phyloP scores from a whole-genome alignment of 352 stramenopile species.

The Globisporangium irregulare region DNA sequence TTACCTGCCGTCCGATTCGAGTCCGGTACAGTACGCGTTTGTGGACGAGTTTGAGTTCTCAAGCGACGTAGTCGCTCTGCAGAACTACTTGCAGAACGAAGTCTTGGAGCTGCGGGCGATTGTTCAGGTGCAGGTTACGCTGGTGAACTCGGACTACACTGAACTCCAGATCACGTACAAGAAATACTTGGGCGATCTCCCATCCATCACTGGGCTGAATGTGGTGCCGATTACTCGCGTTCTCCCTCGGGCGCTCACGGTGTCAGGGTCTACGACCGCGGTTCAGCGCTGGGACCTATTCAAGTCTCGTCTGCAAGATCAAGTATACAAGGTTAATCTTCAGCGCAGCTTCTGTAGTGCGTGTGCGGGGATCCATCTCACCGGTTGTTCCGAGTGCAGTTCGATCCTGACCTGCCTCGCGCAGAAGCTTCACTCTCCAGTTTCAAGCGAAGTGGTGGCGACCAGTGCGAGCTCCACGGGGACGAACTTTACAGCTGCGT shows the following conservation, averaged over 20 bases:
- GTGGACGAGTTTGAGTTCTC: slow-evolving; percentile 10
- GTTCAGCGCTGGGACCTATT: slow-evolving; percentile 5
- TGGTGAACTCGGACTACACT: neutral
- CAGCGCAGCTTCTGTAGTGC: neutral
- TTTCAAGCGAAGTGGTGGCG: neutral
- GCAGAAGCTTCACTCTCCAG: neutral
- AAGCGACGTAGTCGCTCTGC: neutral
- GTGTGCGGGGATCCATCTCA: neutral
- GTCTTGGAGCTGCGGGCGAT: slow-evolving; percentile 2
- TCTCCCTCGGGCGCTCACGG: neutral
- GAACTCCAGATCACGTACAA: slow-evolving; percentile 8
- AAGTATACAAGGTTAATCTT: neutral
- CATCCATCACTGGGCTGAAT: neutral
- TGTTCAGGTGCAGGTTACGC: neutral
- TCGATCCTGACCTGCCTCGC: slow-evolving; percentile 8
- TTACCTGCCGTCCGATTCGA: neutral
- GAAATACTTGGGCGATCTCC: slow-evolving; percentile 12
- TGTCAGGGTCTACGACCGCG: neutral
- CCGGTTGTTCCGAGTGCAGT: neutral
- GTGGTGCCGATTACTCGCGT: neutral
- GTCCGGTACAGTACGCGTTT: neutral
- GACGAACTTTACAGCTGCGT: slow-evolving; percentile 3
- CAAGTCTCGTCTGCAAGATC: neutral
- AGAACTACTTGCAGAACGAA: neutral
- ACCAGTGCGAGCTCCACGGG: slow-evolving; percentile 5